Conservation (phyloP, 371 early-diverging fungal genomes). For the Lichtheimia ramosa region DNA sequence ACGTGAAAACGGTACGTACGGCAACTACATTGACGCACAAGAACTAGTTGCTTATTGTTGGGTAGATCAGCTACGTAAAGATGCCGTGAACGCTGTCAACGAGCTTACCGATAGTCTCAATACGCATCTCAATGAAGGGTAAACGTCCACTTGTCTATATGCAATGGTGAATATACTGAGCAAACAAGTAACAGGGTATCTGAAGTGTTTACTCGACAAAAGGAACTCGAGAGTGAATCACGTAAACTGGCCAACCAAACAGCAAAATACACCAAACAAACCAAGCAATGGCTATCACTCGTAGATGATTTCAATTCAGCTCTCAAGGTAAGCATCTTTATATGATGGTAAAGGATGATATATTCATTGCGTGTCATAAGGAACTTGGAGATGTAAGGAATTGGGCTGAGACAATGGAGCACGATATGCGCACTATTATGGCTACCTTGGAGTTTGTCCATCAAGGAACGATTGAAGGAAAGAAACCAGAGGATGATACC, state of each 20-base stretch:
- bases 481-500: not conserved
- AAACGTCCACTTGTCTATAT: not conserved
- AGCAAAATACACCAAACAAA: constrained; percentile 52
- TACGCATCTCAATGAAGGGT: constrained; percentile 57
- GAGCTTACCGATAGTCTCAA: constrained; percentile 56
- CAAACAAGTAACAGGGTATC: constrained; percentile 36
- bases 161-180: not conserved
- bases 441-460: constrained; percentile 31
- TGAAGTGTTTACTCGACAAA: constrained; percentile 57
- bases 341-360: not conserved
- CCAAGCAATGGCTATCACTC: constrained; percentile 62
- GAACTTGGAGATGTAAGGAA: constrained; percentile 83
- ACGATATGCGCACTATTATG: constrained; percentile 29
- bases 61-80: constrained; percentile 54
- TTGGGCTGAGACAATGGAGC: constrained; percentile 65
- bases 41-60: not conserved
- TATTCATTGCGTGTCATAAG: constrained; percentile 18
- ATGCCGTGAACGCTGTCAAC: constrained; percentile 44
- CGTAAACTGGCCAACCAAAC: constrained; percentile 50
- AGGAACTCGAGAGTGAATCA: constrained; percentile 60
- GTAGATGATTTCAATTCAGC: constrained; percentile 61
- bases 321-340: constrained; percentile 46
- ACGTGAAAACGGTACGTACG: constrained; percentile 13
- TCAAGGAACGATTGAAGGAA: constrained; percentile 15
- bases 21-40: not conserved